These are phyloP conservation scores for Apostasia ramifera DNA, from an alignment of 106 monocot genomes.

Conservation along the genomic window DNA sequence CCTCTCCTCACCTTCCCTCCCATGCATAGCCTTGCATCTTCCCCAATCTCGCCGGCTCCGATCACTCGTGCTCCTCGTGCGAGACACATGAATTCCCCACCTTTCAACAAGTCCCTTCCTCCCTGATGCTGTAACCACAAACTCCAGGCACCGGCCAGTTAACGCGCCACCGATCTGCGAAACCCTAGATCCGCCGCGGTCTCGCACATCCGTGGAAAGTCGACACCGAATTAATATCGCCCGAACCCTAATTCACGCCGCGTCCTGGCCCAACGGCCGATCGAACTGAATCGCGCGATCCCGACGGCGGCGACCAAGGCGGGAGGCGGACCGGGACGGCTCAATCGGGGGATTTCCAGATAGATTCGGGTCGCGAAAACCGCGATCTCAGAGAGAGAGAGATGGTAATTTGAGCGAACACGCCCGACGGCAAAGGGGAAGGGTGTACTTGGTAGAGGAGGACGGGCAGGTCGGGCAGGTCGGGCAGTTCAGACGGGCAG, in stretches of 20 bases:
- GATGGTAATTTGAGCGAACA: constrained; percentile 10
- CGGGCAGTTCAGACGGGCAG: neutral
- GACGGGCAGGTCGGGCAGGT: constrained; percentile 6
- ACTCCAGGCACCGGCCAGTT: constrained; percentile 13
- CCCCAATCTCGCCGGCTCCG: constrained; percentile 16
- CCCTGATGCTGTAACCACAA: constrained; percentile 2
- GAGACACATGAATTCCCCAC: constrained; percentile 30
- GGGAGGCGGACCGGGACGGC: neutral
- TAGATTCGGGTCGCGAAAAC: constrained; percentile 13
- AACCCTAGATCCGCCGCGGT: constrained; percentile 26
- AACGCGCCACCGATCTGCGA: neutral
- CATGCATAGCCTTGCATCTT: constrained; percentile 72
- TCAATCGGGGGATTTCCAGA: constrained; percentile 13
- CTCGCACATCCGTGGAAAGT: neutral
- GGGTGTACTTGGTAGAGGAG: constrained; percentile 12
- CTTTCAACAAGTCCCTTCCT: constrained; percentile 1
- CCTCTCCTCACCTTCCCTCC: constrained; percentile 60
- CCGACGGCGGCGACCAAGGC: neutral
- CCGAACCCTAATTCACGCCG: constrained; percentile 16
- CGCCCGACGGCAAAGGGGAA: constrained; percentile 10
- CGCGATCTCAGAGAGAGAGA: constrained; percentile 25
- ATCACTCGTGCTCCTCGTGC: constrained; percentile 19
- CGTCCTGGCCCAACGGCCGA: neutral
- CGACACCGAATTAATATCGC: neutral
- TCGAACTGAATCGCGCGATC: constrained; percentile 6